These are phyloP conservation scores for Glomus cerebriforme DNA, from an alignment of 192 early-diverging fungal genomes.

Conservation along the genomic window DNA sequence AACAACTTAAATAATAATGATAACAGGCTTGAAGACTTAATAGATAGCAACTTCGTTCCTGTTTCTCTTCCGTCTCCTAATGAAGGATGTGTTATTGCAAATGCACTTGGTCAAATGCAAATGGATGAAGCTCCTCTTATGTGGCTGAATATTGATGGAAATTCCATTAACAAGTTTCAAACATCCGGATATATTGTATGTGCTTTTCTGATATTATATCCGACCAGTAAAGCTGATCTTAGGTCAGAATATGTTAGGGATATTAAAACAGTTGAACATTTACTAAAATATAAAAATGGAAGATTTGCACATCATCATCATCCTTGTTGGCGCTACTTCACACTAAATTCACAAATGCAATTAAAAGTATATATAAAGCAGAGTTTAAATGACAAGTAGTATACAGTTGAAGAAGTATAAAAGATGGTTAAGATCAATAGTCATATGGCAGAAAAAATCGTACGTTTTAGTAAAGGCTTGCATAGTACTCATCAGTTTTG, in stretches of 20 bases:
- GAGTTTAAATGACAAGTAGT: too few species aligned
- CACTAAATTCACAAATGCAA: conserved; percentile 8
- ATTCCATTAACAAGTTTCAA: neutral
- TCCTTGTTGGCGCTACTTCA: neutral
- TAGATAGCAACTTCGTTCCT: neutral
- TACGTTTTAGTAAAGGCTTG: too few species aligned
- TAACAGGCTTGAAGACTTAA: neutral
- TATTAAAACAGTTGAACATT: neutral
- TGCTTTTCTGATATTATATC: neutral
- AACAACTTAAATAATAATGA: neutral
- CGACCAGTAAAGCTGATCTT: conserved; percentile 2
- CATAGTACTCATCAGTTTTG: too few species aligned
- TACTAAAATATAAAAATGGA: conserved; percentile 3
- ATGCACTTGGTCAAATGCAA: neutral
- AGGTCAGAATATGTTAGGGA: neutral
- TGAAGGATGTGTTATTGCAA: conserved; percentile 6
- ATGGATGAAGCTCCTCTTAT: too few species aligned
- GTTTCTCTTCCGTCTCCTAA: neutral
- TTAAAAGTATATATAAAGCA: neutral
- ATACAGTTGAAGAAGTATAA: too few species aligned
- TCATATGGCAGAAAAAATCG: too few species aligned
- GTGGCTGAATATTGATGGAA: neutral
- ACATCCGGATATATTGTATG: neutral
- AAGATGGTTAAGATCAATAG: too few species aligned
- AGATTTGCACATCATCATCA: neutral